phyloP scores from a whole-genome alignment of 208 protist genomes.

The Acanthamoeba healyi region DNA sequence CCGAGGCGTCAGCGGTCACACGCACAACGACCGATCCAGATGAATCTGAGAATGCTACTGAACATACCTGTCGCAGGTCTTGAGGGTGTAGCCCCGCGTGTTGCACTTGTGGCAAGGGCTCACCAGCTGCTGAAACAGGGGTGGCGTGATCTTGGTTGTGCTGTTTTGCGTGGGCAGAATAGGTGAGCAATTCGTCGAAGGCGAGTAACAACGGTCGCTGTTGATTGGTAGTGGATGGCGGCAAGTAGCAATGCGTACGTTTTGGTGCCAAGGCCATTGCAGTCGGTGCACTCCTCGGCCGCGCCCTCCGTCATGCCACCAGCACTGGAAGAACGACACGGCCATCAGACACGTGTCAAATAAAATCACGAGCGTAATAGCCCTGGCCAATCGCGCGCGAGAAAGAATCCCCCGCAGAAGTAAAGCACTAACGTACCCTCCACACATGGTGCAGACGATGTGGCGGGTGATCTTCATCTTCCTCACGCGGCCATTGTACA shows the following conservation, averaged over 20 bases:
- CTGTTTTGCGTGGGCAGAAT: background rate
- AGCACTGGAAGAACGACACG: background rate
- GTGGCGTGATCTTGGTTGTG: background rate
- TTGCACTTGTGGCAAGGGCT: background rate
- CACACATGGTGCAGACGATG: slow-evolving; percentile 43
- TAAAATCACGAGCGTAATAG: too few species aligned
- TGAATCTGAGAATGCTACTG: background rate
- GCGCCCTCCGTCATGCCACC: slow-evolving; percentile 19
- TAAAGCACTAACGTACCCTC: background rate
- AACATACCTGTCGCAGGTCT: background rate
- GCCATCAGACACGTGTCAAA: background rate
- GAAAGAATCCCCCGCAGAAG: too few species aligned
- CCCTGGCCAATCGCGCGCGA: too few species aligned
- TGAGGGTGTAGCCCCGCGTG: background rate
- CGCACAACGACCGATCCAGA: background rate
- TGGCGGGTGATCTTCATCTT: slow-evolving; percentile 40
- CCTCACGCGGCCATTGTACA: slow-evolving; percentile 25
- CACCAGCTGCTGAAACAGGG: slow-evolving; percentile 19
- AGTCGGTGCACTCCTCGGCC: slow-evolving; percentile 34
- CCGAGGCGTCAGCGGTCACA: too few species aligned
- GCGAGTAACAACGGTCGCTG: too few species aligned
- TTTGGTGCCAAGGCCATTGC: slow-evolving; percentile 32
- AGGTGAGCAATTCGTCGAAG: background rate
- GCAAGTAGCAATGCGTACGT: too few species aligned
- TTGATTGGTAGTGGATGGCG: too few species aligned